A percentile compares a stretch with the other conserved stretches of the same genome.
phyloP scores from a whole-genome alignment of 2,329 filamentous ascomycete genomes.

The Sporothrix humicola region DNA sequence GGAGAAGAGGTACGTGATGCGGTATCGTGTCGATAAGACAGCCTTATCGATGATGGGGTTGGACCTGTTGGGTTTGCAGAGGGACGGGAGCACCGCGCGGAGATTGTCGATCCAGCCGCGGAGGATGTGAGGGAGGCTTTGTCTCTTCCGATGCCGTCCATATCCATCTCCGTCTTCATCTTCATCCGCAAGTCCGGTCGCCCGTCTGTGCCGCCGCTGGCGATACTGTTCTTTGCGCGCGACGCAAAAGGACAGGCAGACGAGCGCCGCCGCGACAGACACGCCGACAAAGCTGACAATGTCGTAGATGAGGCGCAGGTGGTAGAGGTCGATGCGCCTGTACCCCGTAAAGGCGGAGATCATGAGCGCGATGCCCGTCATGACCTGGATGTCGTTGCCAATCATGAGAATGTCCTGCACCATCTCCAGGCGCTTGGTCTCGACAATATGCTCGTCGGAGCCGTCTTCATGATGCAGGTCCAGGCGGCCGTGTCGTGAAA shows the following conservation, averaged over 20 bases:
- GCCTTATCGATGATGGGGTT: constrained; percentile 22
- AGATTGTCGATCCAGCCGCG: not conserved
- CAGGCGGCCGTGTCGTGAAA: constrained; percentile 43
- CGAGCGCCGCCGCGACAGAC: constrained; percentile 44
- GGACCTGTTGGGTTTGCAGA: constrained; percentile 16
- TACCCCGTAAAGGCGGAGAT: constrained; percentile 42
- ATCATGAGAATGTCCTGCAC: constrained; percentile 46
- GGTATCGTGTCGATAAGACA: constrained; percentile 39
- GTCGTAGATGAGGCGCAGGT: constrained; percentile 45
- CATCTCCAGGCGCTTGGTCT: constrained; percentile 44
- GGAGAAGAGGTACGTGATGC: constrained; percentile 42
- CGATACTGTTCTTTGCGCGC: constrained; percentile 27
- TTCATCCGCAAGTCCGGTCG: not conserved
- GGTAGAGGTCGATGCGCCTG: constrained; percentile 43
- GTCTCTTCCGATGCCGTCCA: not conserved
- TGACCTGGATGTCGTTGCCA: constrained; percentile 45
- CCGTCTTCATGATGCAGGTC: constrained; percentile 41
- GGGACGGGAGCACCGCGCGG: not conserved
- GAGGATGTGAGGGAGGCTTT: not conserved
- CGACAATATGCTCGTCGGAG: constrained; percentile 41
- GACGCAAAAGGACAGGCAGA: constrained; percentile 42
- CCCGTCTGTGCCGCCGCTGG: not conserved
- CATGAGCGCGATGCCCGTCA: constrained; percentile 42
- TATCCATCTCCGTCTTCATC: not conserved
- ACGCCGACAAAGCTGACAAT: constrained; percentile 45